Conservation (phyloP, 2,329 filamentous ascomycete genomes). For the Diaporthe longicolla region DNA sequence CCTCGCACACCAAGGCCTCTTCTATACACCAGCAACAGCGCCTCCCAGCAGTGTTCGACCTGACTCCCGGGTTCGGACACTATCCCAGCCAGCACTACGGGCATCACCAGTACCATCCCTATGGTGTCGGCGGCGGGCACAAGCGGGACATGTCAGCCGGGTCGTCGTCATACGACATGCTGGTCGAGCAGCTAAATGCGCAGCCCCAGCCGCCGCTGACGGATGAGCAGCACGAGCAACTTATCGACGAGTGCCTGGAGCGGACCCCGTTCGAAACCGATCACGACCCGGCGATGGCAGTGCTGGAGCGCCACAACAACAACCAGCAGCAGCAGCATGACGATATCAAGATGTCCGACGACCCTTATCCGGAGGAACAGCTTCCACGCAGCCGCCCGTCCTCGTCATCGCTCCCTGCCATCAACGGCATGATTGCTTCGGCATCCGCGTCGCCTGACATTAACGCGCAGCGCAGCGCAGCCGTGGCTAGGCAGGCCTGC, state of each 20-base stretch:
- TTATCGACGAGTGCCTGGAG: slow-evolving; percentile 44
- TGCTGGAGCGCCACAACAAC: slow-evolving; percentile 32
- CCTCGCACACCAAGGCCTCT: background rate
- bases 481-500: slow-evolving; percentile 56
- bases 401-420: slow-evolving; percentile 41
- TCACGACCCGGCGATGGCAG: slow-evolving; percentile 17
- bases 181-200: slow-evolving; percentile 37
- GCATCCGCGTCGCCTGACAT: slow-evolving; percentile 39
- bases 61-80: slow-evolving; percentile 3
- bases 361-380: slow-evolving; percentile 42
- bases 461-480: slow-evolving; percentile 50
- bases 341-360: slow-evolving; percentile 41
- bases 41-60: slow-evolving; percentile 34
- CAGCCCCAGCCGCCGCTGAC: slow-evolving; percentile 39
- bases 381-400: slow-evolving; percentile 45
- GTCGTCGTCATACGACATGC: slow-evolving; percentile 22
- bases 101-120: slow-evolving; percentile 21
- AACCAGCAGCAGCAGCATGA: slow-evolving; percentile 32
- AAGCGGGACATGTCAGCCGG: slow-evolving; percentile 21
- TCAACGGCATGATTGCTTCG: slow-evolving; percentile 43
- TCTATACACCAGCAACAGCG: slow-evolving; percentile 33
- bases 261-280: slow-evolving; percentile 30
- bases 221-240: slow-evolving; percentile 40
- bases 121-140: background rate
- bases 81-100: slow-evolving; percentile 29